Base-by-base conservation (phyloP, 2,329 filamentous ascomycete species). In the Sclerotinia glacialis region DNA sequence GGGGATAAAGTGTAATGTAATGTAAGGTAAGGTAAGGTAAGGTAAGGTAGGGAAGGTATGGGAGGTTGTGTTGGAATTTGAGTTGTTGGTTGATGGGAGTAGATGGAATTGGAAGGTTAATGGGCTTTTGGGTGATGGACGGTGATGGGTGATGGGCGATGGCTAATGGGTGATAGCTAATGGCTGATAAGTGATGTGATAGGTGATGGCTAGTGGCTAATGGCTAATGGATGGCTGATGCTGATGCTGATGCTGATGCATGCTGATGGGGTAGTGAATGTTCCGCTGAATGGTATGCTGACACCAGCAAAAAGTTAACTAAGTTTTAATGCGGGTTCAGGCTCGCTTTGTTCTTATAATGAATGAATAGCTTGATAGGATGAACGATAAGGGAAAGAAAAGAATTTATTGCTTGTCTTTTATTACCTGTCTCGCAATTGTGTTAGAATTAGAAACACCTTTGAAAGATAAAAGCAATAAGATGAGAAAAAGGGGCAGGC, bases 251-350 rank as follows among this genome's bases (percentile, higher is more conserved):
- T n/a, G n/a, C n/a, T n/a, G n/a, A n/a, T n/a, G n/a, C n/a, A n/a
- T n/a, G n/a, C n/a, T 40, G 21, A 18, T 28, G 18, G n/a, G 21
- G n/a, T 18, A 34, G 58, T 31, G 42, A 34, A 34, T 34, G 44
- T 61, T 58, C 37, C n/a, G 28, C 58, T 61, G n/a, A 37, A 61
- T 61, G 44, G 58, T 50, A 50, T 37, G 47, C 60, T 63, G 47
- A 53, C 47, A 44, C 11, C 52, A 52, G 34, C 5, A 31, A 52
- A 18, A 21, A 37, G 9, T 42, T 18, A 49, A 62, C 44, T 8
- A 49, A 23, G 21, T 7, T 28, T 63, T 63, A n/a, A 53, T 63
- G 47, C 34, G 18, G 47, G 37, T 63, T 63, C 37, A 63, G 60
- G 44, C 23, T 59, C 26, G 37, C 56, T 53, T 63, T 63, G 49